Evolutionary conservation across 148 eudicot genomes (phyloP), one percentile per base, ranked within the genome.

Genomic region (Polygonum aviculare): DNA sequence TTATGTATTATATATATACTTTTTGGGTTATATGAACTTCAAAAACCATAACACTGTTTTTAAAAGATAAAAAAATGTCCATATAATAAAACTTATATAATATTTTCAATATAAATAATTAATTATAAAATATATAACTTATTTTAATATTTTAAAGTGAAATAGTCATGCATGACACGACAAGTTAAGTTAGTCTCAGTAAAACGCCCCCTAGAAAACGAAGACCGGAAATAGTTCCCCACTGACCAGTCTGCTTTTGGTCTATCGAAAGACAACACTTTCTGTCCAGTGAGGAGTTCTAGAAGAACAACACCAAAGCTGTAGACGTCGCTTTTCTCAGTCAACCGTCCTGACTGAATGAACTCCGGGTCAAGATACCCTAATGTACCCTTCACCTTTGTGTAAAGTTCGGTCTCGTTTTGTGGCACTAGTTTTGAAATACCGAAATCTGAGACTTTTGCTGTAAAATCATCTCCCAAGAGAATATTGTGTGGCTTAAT

Each of bases 321-420:
- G 69, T 85, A 85, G 60, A 82, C 86, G 12, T 84, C 86, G 10
- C 84, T 84, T 45, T 82, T 82, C 41, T 82, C 79, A n/a, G 85
- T 86, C 15, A 80, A 40, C 0, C 57, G 75, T 11, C 79, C 65
- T 1, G 83, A 73, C 3, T 75, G 85, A 7, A 86, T 74, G 79
- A 81, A 85, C 48, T 83, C 84, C 0, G 82, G 88, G 39, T 85
- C 87, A 35, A 85, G 41, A 31, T 85, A 85, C 2, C 87, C 87
- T 19, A 85, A 41, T 5, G 87, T 85, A 11, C 87, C 85, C 52
- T 82, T 75, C 19, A 85, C 84, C 60, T 77, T 44, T 4, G 84
- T 85, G 38, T 77, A 70, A 41, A 82, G 9, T 22, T 81, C 84
- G 15, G 72, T 55, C 60, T 79, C 57, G 48, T 85, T 81, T 26